These are phyloP conservation scores for Zygoascus bituminiphila DNA, from an alignment of 805 yeast species.

Conservation along the genomic window DNA sequence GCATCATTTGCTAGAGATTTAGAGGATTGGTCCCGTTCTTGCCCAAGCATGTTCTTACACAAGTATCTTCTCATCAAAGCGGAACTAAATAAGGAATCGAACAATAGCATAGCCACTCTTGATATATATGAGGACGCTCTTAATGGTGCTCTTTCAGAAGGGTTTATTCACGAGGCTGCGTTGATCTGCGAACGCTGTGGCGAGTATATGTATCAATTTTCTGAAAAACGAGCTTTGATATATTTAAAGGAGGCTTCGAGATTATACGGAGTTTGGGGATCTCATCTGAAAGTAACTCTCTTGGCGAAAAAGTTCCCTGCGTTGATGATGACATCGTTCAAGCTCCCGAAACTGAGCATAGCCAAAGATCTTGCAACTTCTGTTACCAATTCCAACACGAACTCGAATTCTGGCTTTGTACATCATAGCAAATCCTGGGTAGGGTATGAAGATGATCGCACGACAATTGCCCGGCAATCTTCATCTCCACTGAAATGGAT, in stretches of 20 bases:
- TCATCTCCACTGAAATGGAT: slow-evolving; percentile 26
- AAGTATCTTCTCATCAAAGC: slow-evolving; percentile 34
- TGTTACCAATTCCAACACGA: background rate
- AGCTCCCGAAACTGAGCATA: slow-evolving; percentile 23
- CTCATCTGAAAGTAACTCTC: slow-evolving; percentile 17
- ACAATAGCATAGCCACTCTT: slow-evolving; percentile 32
- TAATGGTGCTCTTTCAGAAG: slow-evolving; percentile 30
- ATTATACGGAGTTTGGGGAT: slow-evolving; percentile 20
- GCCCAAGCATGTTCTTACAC: slow-evolving; percentile 34
- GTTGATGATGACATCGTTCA: slow-evolving; percentile 23
- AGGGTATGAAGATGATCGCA: background rate
- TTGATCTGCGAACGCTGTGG: slow-evolving; percentile 37
- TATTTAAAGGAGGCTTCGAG: slow-evolving; percentile 32
- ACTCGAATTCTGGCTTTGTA: background rate
- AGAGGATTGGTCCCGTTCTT: slow-evolving; percentile 30
- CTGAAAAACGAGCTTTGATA: slow-evolving; percentile 30
- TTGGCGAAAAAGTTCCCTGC: slow-evolving; percentile 26
- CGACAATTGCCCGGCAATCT: slow-evolving; percentile 7
- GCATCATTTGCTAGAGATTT: slow-evolving; percentile 23
- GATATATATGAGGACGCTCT: slow-evolving; percentile 41
- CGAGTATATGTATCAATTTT: slow-evolving; percentile 27
- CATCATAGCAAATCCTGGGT: background rate
- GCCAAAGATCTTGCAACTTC: slow-evolving; percentile 3
- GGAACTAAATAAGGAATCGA: slow-evolving; percentile 21
- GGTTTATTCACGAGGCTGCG: slow-evolving; percentile 34